Evolutionary conservation across 2,329 filamentous ascomycete species (phyloP).

Genomic region (Fusarium pseudoanthophilum): DNA sequence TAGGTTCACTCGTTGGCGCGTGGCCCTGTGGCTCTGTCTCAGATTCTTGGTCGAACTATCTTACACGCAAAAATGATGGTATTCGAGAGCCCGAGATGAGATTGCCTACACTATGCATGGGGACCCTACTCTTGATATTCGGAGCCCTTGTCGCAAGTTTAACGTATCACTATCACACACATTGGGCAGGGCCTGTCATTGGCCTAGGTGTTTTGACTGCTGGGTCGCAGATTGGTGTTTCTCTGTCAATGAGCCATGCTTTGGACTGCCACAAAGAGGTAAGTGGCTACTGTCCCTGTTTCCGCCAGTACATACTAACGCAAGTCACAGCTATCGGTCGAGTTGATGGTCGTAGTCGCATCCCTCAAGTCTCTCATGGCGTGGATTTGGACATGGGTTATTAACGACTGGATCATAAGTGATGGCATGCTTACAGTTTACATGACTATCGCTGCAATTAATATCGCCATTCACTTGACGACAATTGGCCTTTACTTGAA

Average conservation of each 20-base stretch:
- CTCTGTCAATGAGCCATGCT: background rate
- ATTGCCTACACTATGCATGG: background rate
- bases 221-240: background rate
- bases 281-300: background rate
- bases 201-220: background rate
- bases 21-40: background rate
- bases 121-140: background rate
- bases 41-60: background rate
- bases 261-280: background rate
- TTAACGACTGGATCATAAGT: background rate
- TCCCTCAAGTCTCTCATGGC: background rate
- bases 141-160: background rate
- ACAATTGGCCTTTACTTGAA: background rate
- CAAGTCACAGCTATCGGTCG: background rate
- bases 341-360: background rate
- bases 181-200: background rate
- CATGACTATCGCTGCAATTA: background rate
- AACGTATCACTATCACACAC: background rate
- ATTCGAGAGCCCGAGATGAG: background rate
- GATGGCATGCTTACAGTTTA: background rate
- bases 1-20: background rate
- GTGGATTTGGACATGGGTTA: background rate
- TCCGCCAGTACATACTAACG: background rate
- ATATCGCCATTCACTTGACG: background rate
- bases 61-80: background rate